Evolutionary conservation across 2,329 filamentous ascomycete genomes (phyloP), one percentile per base, ranked within the genome.

Genomic region (Orbilia javanica): DNA sequence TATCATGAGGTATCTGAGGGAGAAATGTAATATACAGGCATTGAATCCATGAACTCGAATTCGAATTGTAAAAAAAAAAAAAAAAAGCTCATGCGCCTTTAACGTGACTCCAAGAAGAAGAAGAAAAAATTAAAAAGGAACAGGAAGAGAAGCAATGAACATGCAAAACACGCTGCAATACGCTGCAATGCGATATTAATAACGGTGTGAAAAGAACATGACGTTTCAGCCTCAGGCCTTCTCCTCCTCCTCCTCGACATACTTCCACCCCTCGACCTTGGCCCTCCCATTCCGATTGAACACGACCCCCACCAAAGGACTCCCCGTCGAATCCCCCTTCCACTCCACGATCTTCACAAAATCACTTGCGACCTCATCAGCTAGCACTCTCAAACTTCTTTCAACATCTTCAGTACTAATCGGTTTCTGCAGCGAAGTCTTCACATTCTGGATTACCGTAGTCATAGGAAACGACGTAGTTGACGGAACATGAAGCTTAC

Each of bases 331-430:
- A 71, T 71, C 73, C 20, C 73, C 73, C n/a, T 71, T 77, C 73
- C 73, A 77, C 29, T 77, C 73, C 11, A 77, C 73, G 66, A 77
- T 63, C 66, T 66, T 71, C 34, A 77, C 73, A 67, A 77, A 77
- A n/a, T 77, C 73, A 10, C 50, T 34, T 15, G 73, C 73, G 25
- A 77, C 52, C 42, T 77, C 73, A n/a, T 77, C 73, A 39, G 73
- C 73, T 42, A 77, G 27, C 20, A 77, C 1, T 31, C 73, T 65
- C 42, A 77, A 29, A 63, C 73, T 71, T 20, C 50, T 57, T 66
- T 77, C 73, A 4, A 67, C 22, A 2, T 77, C 73, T 25, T 71
- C 60, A n/a, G 3, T 71, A 29, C 57, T 65, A 29, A 77, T 77
- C 62, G 73, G 73, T 29, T 63, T 70, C 29, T 70, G 65, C 31